Evolutionary conservation across 2,329 filamentous ascomycete species (phyloP), one percentile per base, ranked within the genome.

Genomic region (Penicillium sp.): DNA sequence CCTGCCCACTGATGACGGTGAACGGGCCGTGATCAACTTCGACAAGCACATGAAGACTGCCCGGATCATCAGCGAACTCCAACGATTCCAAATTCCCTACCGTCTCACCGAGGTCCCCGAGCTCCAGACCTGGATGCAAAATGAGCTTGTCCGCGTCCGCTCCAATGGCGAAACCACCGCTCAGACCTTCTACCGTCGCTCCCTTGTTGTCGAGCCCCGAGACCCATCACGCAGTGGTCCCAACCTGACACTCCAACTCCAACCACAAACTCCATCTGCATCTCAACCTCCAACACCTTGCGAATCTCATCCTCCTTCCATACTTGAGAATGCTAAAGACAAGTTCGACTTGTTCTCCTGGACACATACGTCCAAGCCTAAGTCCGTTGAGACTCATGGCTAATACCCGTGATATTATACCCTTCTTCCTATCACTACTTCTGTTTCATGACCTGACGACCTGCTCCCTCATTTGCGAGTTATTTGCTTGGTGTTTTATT

Each of bases 31-130:
- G 31, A 91, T 99, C 81, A 99, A 99, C 77, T 98, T 97, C 68
- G 93, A 98, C 80, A 98, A 98, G 78, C 92, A 98, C 73, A 90
- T 87, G 67, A 91, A 92, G 65, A 98, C 93, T 3, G 93, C 93
- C 46, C 95, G 93, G 76, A 96, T 98, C 70, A 96, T 99, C 67
- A 90, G 91, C 61, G 93, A 98, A 67, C 84, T 99, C 8, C 95
- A 99, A 73, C 88, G 93, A 19, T 98, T 98, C 79, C 95, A 99
- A 75, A 90, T 96, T 21, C 91, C 93, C 0, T 98, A 98, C 73
- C 85, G 89, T 7, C 83, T 99, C 19, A 84, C 84, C 1, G 89
- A 95, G 69, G 81, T 98, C 4, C 86, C 90, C 0, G 93, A 98
- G 67, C 83, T 99, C 72, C 93, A 98, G 72, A 88, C 93, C 24